phyloP scores from a whole-genome alignment of 1,284 basidiomycete species.

The Anthracocystis walkeri region DNA sequence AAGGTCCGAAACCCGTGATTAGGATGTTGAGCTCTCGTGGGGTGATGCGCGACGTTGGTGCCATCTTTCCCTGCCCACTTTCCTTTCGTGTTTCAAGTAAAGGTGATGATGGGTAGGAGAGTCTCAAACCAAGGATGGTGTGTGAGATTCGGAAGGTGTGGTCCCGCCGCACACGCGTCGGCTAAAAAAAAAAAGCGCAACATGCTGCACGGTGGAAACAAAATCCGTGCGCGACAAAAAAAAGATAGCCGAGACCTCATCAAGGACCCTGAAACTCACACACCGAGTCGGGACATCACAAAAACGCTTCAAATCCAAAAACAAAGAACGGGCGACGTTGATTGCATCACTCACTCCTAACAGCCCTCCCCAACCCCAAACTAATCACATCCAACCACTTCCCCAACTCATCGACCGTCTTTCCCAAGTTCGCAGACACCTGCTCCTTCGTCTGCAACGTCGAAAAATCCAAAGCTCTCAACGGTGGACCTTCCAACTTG shows the following conservation, averaged over 20 bases:
- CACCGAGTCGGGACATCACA: no score
- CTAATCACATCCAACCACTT: constrained; percentile 83
- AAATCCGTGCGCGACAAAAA: constrained; percentile 8
- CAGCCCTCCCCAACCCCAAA: constrained; percentile 71
- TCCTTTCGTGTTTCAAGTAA: not conserved
- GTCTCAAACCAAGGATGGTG: not conserved
- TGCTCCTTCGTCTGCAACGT: constrained; percentile 76
- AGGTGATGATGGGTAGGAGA: not conserved
- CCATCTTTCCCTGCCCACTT: constrained; percentile 22
- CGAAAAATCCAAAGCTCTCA: constrained; percentile 79
- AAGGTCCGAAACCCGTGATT: constrained; percentile 52
- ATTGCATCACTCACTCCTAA: constrained; percentile 6
- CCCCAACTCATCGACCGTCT: constrained; percentile 82
- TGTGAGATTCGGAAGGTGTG: not conserved
- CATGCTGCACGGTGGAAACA: no score
- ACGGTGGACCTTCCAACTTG: constrained; percentile 67
- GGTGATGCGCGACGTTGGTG: constrained; percentile 9
- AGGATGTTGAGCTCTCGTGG: constrained; percentile 32
- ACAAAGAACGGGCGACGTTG: no score
- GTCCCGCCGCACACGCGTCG: not conserved
- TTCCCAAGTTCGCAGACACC: constrained; percentile 79
- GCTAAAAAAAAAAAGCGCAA: no score
- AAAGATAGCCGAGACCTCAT: not conserved
- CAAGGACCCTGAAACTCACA: no score
- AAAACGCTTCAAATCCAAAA: no score